These are phyloP conservation scores for Termitomyces sp. DNA, from an alignment of 768 basidiomycete species.

Conservation along the genomic window DNA sequence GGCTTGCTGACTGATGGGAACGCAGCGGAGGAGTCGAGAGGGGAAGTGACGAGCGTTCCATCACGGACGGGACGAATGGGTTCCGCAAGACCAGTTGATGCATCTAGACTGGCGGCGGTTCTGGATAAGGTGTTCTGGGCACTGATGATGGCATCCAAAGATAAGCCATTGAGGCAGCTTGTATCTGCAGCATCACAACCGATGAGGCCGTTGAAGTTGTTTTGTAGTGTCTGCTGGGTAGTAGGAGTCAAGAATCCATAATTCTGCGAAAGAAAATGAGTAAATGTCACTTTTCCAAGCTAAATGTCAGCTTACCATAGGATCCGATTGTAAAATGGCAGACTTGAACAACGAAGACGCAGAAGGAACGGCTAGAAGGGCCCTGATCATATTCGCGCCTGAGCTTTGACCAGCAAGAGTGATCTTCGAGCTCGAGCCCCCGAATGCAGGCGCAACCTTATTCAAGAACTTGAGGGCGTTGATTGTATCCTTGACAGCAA, in stretches of 20 bases:
- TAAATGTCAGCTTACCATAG: slow-evolving; percentile 53
- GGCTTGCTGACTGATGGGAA: slow-evolving; percentile 64
- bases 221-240: slow-evolving; percentile 54
- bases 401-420: slow-evolving; percentile 82
- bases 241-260: slow-evolving; percentile 62
- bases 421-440: slow-evolving; percentile 61
- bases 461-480: slow-evolving; percentile 63
- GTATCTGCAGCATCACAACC: slow-evolving; percentile 42
- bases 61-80: slow-evolving; percentile 70
- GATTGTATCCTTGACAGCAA: slow-evolving; percentile 67
- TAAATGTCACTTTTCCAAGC: not conserved
- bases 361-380: slow-evolving; percentile 69
- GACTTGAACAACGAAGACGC: slow-evolving; percentile 70
- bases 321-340: slow-evolving; percentile 84
- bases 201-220: slow-evolving; percentile 44
- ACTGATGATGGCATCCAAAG: slow-evolving; percentile 47
- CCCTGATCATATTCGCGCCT: slow-evolving; percentile 75
- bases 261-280: slow-evolving; percentile 40
- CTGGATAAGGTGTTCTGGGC: slow-evolving; percentile 46
- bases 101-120: slow-evolving; percentile 41
- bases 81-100: slow-evolving; percentile 47
- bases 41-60: slow-evolving; percentile 63
- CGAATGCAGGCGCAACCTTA: slow-evolving; percentile 56
- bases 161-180: slow-evolving; percentile 48
- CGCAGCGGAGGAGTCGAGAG: slow-evolving; percentile 55